phyloP scores from a whole-genome alignment of 352 stramenopile genomes.

The Pythium brassicae region DNA sequence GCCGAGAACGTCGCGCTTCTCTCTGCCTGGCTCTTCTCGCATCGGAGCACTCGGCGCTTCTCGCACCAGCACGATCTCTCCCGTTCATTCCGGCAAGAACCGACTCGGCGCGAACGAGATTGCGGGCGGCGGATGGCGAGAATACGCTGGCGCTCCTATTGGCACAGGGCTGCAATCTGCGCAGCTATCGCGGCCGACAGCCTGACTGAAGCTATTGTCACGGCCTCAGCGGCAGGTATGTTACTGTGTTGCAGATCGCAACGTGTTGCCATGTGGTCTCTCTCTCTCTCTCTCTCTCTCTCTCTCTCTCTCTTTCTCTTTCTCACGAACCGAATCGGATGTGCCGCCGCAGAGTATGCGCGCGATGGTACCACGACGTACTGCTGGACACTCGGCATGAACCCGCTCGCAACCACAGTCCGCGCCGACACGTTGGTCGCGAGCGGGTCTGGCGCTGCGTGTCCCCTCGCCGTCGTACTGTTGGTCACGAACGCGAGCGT shows the following conservation, averaged over 20 bases:
- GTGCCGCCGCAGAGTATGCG: not conserved
- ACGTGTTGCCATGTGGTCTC: not conserved
- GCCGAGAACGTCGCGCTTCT: not conserved
- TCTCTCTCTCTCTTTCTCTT: not conserved
- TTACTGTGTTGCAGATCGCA: too few species aligned
- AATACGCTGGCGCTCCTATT: too few species aligned
- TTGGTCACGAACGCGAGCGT: not conserved
- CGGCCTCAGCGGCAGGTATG: too few species aligned
- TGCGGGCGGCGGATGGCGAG: too few species aligned
- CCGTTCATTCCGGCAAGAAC: too few species aligned
- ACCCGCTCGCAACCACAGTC: constrained; percentile 12
- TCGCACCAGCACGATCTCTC: not conserved
- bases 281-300: not conserved
- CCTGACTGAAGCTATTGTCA: too few species aligned
- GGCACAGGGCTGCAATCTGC: too few species aligned
- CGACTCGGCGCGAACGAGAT: too few species aligned
- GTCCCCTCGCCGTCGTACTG: constrained; percentile 18
- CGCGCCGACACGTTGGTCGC: constrained; percentile 13
- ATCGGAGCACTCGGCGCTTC: not conserved
- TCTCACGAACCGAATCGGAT: not conserved
- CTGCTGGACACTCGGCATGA: constrained; percentile 25
- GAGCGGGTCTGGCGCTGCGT: constrained; percentile 12
- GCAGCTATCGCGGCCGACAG: too few species aligned
- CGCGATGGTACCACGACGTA: constrained; percentile 29
- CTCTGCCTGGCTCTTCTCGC: not conserved